Evolutionary conservation across 2,329 filamentous ascomycete species (phyloP), one percentile per base, ranked within the genome.

Genomic region (Myriangium duriaei): DNA sequence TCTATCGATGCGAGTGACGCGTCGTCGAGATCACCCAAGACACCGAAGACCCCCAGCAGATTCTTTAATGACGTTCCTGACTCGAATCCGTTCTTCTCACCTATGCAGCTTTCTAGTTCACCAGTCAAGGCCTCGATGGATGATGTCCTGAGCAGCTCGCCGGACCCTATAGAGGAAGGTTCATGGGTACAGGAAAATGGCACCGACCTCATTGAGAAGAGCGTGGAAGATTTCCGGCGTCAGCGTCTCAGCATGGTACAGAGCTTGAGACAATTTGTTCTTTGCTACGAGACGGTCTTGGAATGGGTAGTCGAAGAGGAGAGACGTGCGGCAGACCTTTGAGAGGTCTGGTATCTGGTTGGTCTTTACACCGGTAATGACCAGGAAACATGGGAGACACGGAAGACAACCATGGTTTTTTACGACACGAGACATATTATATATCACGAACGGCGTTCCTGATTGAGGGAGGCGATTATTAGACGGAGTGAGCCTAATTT

Each of bases 211-310:
- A 77, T 98, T 33, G 78, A 83, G 45, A 78, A 76, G 55, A 91
- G 87, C 0, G 88, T 98, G 1, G 81, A 91, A 49, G 86, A 95
- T 50, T 94, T 98, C 58, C 71, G 91, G 40, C 67, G 72, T 34
- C 91, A 98, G 62, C 69, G 91, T 47, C 63, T 95, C 13, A 95
- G 86, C 59, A 98, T 96, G 87, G 88, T 98, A 30, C 91, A 96
- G 60, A 95, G 81, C 51, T 63, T 96, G 41, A 71, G 84, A 43
- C 91, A 98, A 57, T 96, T 81, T 61, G 88, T 95, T 34, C 74
- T 98, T 21, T 98, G 91, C 59, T 98, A 98, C 58, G 91, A 98
- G 64, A 92, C 83, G 29, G 71, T 96, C 5, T 64, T 92, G 39
- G 88, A 96, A 60, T 98, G 88, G 86, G 60, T 91, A 17, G 66